Evolutionary conservation across 805 yeast species (phyloP).

Genomic region (Sungouiella thailandica): DNA sequence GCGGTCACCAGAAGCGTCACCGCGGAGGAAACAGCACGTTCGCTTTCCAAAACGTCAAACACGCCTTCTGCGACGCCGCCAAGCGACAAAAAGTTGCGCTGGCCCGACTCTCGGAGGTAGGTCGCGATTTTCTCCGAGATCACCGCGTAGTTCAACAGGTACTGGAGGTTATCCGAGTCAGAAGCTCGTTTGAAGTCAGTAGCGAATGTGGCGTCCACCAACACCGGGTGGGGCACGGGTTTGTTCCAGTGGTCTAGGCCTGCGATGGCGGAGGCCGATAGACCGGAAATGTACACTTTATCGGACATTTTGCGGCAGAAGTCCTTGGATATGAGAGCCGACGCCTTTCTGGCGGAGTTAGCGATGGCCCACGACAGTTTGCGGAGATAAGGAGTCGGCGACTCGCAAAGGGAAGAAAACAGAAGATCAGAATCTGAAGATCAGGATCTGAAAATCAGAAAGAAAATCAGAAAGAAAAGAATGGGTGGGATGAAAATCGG

Average conservation of each 20-base stretch:
- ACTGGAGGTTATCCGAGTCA: constrained; percentile 70
- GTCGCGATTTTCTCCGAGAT: constrained; percentile 61
- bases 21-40: constrained; percentile 42
- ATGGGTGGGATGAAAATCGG: background rate
- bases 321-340: too few species aligned
- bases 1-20: constrained; percentile 39
- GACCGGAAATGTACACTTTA: constrained; percentile 46
- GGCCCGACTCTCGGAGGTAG: constrained; percentile 41
- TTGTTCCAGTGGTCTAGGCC: constrained; percentile 77
- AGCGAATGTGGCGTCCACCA: constrained; percentile 51
- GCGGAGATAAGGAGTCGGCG: too few species aligned
- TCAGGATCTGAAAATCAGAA: too few species aligned
- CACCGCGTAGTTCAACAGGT: constrained; percentile 86
- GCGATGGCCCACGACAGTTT: too few species aligned
- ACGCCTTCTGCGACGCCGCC: constrained; percentile 46
- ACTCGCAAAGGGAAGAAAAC: too few species aligned
- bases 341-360: too few species aligned
- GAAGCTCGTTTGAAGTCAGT: constrained; percentile 75
- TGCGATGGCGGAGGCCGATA: constrained; percentile 57
- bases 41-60: constrained; percentile 36
- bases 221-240: constrained; percentile 60
- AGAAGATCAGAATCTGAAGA: too few species aligned
- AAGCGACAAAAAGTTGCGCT: constrained; percentile 37
- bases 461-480: too few species aligned
- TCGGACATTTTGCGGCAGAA: too few species aligned